Evolutionary conservation across 352 stramenopile genomes (phyloP), one percentile per base, ranked within the genome.

Genomic region (Globisporangium apiculatum): DNA sequence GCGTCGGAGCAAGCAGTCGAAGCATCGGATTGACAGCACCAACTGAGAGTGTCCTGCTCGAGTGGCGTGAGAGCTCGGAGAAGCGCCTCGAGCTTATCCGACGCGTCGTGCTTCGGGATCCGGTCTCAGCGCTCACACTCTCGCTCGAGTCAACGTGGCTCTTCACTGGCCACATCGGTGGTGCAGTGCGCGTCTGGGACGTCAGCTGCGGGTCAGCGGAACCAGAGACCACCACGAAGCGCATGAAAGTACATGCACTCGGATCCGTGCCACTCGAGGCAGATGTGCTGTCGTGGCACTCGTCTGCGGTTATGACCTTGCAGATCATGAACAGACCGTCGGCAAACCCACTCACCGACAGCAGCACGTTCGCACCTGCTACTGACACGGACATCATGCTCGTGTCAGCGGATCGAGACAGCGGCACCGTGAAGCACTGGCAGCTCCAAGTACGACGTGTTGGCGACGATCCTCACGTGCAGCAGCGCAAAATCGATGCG

Each of bases 111-210:
- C 35, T 77, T 42, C 65, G 51, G 35, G 62, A 82, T 40, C 37
- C 24, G 1, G 67, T 87, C 48, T 67, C 72, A 6, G 48, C 68
- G 31, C 52, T 89, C 47, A 17, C 66, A 0, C 40, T 84, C 15
- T 75, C 65, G 3, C 51, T 53, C 6, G 76, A 66, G 61, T 68
- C 66, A 11, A 54, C 72, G 15, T 93, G 83, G 83, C 60, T 93
- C 17, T 69, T 89, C 37, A 73, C 66, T 31, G 75, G 78, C 0
- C 69, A 77, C 36, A 40, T 2, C 1, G 72, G 64, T 24, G 79
- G 79, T 12, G 45, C 61, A 0, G 57, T 93, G 24, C 75, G 69
- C 12, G 68, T 88, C 8, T 93, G 83, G 83, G 78, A 72, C 40
- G 63, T 76, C 35, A 40, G 17, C 5, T 37, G 4, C 42, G 1